phyloP scores from a whole-genome alignment of 257 asterid species.

The Salvia miltiorrhiza region DNA sequence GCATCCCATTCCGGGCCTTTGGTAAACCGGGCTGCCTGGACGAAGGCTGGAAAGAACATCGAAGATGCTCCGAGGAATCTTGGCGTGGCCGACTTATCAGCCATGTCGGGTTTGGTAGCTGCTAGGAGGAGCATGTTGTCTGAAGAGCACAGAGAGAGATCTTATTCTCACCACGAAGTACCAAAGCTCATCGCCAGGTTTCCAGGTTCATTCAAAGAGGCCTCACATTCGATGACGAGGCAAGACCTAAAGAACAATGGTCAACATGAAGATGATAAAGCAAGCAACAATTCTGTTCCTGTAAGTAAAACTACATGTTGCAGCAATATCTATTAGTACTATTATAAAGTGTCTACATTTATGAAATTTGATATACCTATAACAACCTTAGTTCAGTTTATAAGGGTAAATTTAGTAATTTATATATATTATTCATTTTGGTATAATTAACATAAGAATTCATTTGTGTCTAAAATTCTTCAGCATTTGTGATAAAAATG shows the following conservation, averaged over 20 bases:
- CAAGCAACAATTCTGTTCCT: conserved; percentile 51
- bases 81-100: conserved; percentile 56
- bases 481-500: too few species aligned
- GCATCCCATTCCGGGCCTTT: conserved; percentile 97
- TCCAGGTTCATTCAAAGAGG: conserved; percentile 86
- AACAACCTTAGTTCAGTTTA: too few species aligned
- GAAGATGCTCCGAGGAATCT: conserved; percentile 68
- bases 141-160: conserved; percentile 57
- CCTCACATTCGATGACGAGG: conserved; percentile 50
- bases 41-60: conserved; percentile 62
- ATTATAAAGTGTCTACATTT: too few species aligned
- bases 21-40: conserved; percentile 83
- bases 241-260: conserved; percentile 42
- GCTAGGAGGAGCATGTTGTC: conserved; percentile 75
- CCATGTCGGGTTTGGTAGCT: conserved; percentile 80
- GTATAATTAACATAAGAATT: too few species aligned
- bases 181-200: conserved; percentile 73
- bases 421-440: too few species aligned
- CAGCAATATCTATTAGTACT: too few species aligned
- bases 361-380: too few species aligned
- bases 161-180: conserved; percentile 53
- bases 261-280: conserved; percentile 53
- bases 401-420: too few species aligned
- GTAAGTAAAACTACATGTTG: conserved; percentile 35
- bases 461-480: too few species aligned